Conservation (phyloP, 495 filamentous ascomycete genomes). For the Trichoderma parareesei region DNA sequence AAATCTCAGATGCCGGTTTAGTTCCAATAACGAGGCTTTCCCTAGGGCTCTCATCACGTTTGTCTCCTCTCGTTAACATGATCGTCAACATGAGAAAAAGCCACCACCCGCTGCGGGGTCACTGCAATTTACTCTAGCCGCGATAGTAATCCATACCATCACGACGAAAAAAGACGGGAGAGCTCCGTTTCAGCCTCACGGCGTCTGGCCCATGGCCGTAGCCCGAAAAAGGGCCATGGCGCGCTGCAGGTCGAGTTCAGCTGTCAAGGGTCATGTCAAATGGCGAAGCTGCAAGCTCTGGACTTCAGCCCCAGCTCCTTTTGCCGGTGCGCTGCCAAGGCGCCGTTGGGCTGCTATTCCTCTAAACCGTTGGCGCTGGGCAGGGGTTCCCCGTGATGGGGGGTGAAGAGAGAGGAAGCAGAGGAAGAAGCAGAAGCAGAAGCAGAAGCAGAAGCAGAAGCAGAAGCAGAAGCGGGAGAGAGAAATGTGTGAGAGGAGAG, state of each 20-base stretch:
- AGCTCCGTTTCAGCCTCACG: background rate
- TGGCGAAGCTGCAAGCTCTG: background rate
- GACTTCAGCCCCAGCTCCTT: constrained; percentile 2
- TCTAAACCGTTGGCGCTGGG: background rate
- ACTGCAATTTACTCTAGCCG: background rate
- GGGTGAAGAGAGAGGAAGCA: background rate
- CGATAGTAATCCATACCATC: background rate
- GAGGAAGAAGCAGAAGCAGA: background rate
- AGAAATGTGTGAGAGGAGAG: background rate
- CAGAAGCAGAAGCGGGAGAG: background rate
- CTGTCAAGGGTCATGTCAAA: constrained; percentile 2
- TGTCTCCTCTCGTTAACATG: background rate
- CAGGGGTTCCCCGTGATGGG: constrained; percentile 1
- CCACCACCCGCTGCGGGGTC: background rate
- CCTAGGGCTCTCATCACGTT: background rate
- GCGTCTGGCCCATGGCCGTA: background rate
- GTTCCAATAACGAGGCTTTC: too few species aligned
- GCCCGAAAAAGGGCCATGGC: background rate
- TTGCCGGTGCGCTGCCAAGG: background rate
- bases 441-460: background rate
- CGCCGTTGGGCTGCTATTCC: background rate
- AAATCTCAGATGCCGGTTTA: too few species aligned
- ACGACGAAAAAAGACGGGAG: background rate
- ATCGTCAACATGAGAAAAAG: too few species aligned
- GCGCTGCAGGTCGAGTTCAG: background rate